Evolutionary conservation across 2,329 filamentous ascomycete species (phyloP).

Genomic region (Fusarium domesticum): DNA sequence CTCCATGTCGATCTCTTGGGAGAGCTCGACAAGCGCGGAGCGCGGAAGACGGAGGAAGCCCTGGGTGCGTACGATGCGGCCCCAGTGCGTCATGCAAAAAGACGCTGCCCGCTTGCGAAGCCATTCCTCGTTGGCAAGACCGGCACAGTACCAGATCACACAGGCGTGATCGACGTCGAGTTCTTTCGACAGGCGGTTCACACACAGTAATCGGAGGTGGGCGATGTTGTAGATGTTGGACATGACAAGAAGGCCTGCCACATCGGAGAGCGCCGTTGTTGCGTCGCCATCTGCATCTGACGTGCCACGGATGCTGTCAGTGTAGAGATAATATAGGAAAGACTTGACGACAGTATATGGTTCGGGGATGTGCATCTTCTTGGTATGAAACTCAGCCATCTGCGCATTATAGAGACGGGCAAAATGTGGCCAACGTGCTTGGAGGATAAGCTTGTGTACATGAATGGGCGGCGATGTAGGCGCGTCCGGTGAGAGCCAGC

Average conservation of each 20-base stretch:
- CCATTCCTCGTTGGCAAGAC: slow-evolving; percentile 89
- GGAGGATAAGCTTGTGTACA: slow-evolving; percentile 90
- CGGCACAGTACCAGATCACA: slow-evolving; percentile 92
- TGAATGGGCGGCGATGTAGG: slow-evolving; percentile 81
- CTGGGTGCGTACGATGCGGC: slow-evolving; percentile 82
- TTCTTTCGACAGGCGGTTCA: slow-evolving; percentile 85
- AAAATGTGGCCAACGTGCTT: slow-evolving; percentile 96
- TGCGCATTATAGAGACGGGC: slow-evolving; percentile 85
- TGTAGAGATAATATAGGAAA: slow-evolving; percentile 95
- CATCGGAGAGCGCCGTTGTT: slow-evolving; percentile 75
- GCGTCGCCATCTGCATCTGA: slow-evolving; percentile 60
- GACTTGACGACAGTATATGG: slow-evolving; percentile 91
- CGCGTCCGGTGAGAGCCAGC: slow-evolving; percentile 59
- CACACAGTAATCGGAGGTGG: slow-evolving; percentile 83
- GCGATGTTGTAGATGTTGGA: slow-evolving; percentile 98
- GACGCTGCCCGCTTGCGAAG: slow-evolving; percentile 80
- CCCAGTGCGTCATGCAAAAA: slow-evolving; percentile 94
- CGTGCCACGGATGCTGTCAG: slow-evolving; percentile 73
- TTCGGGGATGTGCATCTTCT: slow-evolving; percentile 96
- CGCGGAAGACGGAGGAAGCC: slow-evolving; percentile 81
- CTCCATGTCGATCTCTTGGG: slow-evolving; percentile 89
- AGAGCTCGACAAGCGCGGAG: slow-evolving; percentile 80
- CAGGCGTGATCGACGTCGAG: slow-evolving; percentile 93
- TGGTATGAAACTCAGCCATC: slow-evolving; percentile 96
- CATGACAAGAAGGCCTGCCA: slow-evolving; percentile 94